Conservation (phyloP, 306 rosid species). For the Cucurbita argyrosperma region DNA sequence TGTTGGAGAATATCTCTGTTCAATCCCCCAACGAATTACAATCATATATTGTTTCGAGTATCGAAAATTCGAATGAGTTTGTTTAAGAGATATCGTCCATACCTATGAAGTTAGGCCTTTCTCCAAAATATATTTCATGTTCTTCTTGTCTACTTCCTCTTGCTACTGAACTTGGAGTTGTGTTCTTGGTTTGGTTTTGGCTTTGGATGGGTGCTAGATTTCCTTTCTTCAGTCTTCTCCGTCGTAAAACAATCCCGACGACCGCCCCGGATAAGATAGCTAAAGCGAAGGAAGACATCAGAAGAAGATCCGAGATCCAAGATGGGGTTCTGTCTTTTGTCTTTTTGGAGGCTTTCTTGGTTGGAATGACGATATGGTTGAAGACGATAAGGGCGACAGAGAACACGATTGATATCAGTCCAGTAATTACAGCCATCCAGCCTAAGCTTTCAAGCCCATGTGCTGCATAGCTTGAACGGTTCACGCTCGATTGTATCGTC, state of each 20-base stretch:
- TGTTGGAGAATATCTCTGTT: background rate
- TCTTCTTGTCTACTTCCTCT: constrained; percentile 35
- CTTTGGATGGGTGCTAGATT: constrained; percentile 11
- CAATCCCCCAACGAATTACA: background rate
- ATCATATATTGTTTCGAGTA: background rate
- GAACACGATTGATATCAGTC: constrained; percentile 37
- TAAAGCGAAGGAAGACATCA: constrained; percentile 38
- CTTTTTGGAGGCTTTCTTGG: constrained; percentile 20
- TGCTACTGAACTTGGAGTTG: constrained; percentile 29
- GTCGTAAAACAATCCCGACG: constrained; percentile 33
- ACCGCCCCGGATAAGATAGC: constrained; percentile 30
- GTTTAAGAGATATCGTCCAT: background rate
- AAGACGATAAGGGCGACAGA: constrained; percentile 29
- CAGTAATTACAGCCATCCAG: constrained; percentile 52
- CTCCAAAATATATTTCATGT: constrained; percentile 65
- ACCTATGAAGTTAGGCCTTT: constrained; percentile 41
- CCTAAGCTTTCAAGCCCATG: constrained; percentile 45
- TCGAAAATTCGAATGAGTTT: background rate
- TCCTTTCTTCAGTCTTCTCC: constrained; percentile 51
- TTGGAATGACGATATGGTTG: constrained; percentile 40
- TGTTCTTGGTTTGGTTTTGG: constrained; percentile 20
- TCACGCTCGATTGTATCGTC: constrained; percentile 30
- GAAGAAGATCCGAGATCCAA: constrained; percentile 45
- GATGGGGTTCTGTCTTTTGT: constrained; percentile 44
- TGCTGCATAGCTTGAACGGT: constrained; percentile 29